A percentile compares a stretch with the other conserved stretches of the same genome.
These are phyloP conservation scores for Botryosphaeria dothidea DNA, from an alignment of 2,329 filamentous ascomycete genomes.

Conservation along the genomic window DNA sequence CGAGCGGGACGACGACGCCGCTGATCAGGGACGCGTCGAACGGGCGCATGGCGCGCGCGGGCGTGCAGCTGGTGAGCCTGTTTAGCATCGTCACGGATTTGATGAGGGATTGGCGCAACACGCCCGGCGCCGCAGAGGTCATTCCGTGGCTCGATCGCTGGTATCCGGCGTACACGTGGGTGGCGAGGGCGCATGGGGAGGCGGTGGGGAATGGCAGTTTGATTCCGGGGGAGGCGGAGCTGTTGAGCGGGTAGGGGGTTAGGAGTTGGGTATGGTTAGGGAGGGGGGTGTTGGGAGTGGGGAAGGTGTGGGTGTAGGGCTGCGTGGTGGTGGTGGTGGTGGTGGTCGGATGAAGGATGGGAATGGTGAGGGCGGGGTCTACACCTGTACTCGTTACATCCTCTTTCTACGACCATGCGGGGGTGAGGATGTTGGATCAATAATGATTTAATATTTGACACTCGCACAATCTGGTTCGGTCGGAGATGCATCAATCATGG, in stretches of 20 bases:
- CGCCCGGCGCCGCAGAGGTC: slow-evolving; percentile 54
- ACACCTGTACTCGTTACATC: no score
- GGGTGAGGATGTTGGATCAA: no score
- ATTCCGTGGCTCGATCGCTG: slow-evolving; percentile 67
- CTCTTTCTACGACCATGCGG: no score
- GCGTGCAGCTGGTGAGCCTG: slow-evolving; percentile 63
- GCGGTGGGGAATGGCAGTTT: slow-evolving; percentile 63
- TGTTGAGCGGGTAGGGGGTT: neutral
- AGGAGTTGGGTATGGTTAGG: neutral
- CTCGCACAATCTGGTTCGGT: no score
- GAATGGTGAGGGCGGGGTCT: no score
- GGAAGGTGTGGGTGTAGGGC: no score
- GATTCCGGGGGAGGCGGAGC: slow-evolving; percentile 53
- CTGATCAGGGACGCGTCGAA: slow-evolving; percentile 66
- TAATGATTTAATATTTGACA: no score
- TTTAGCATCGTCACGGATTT: slow-evolving; percentile 68
- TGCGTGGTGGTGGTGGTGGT: no score
- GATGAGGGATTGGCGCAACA: slow-evolving; percentile 69
- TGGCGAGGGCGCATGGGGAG: slow-evolving; percentile 63
- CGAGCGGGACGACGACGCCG: slow-evolving; percentile 64
- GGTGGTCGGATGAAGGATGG: no score
- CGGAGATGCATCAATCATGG: no score
- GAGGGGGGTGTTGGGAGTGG: neutral
- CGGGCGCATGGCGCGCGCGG: slow-evolving; percentile 65
- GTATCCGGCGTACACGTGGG: slow-evolving; percentile 63